phyloP scores from a whole-genome alignment of 2,329 filamentous ascomycete species.

The Paramyrothecium roridum region DNA sequence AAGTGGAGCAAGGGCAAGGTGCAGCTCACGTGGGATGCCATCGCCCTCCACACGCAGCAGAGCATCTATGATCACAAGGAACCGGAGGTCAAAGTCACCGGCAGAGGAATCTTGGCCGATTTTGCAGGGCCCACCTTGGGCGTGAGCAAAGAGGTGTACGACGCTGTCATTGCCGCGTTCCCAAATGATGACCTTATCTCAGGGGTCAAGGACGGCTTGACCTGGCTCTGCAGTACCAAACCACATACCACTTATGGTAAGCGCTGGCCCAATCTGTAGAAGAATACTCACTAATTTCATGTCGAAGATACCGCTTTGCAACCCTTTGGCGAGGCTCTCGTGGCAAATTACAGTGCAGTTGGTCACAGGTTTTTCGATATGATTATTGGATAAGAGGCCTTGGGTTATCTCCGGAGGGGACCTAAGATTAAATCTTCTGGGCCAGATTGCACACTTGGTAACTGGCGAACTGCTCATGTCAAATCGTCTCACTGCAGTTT shows the following conservation, averaged over 20 bases:
- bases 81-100: constrained; percentile 28
- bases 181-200: constrained; percentile 29
- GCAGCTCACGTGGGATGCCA: constrained; percentile 27
- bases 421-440: too few species aligned
- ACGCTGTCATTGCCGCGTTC: constrained; percentile 25
- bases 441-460: too few species aligned
- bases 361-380: not conserved
- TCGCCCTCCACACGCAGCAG: constrained; percentile 34
- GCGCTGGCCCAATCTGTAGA: constrained; percentile 6
- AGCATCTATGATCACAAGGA: constrained; percentile 39
- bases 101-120: not conserved
- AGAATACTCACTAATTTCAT: not conserved
- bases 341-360: constrained; percentile 3
- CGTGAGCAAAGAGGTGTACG: constrained; percentile 28
- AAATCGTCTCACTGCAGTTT: too few species aligned
- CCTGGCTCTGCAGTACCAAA: constrained; percentile 35
- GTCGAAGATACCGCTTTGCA: constrained; percentile 12
- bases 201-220: constrained; percentile 30
- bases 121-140: constrained; percentile 8
- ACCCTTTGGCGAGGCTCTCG: constrained; percentile 9
- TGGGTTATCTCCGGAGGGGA: too few species aligned
- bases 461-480: too few species aligned
- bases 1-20: constrained; percentile 35
- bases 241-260: constrained; percentile 31
- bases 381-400: too few species aligned